Evolutionary conservation across 2,329 filamentous ascomycete species (phyloP), one percentile per base, ranked within the genome.

Genomic region (Xylaria sp.): DNA sequence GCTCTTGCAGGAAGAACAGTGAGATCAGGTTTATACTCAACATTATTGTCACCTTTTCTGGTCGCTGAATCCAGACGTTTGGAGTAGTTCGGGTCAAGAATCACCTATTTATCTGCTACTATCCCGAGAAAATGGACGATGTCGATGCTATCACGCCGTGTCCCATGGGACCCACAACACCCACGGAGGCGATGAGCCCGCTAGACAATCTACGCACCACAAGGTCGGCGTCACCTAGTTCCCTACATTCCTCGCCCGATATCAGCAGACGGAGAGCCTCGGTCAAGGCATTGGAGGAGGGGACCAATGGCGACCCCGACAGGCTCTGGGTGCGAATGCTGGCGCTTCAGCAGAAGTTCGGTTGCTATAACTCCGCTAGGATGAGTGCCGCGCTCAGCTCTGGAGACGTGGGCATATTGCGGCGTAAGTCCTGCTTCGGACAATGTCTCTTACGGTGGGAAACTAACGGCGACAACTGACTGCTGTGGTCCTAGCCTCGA

Each of bases 301-400:
- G 80, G 13, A 82, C 78, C 56, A 73, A 74, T 28, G 80, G 82
- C 37, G 82, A 84, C 67, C 83, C 80, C 3, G 76, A 79, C 23
- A 80, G 81, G 44, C 74, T 86, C 2, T 86, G 84, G 84, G 75
- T 78, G 58, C 84, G 84, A 71, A 86, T 86, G 84, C 79, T 86
- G 1, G 80, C 82, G 57, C 78, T 86, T 9, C 84, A 86, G 74
- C 77, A 79, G 69, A 79, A 77, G 5, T 86, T 84, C 62, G 81
- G 82, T 6, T 86, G 84, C 76, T 86, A 86, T 71, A 84, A 82
- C 34, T 86, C 84, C 20, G 82, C 84, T 15, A 77, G 84, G 39
- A 85, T 86, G 74, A 82, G 84, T 58, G 78, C 85, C 51, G 84
- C 84, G 0, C 75, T 84, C 15, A 80, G 80, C 51, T 81, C 82